These are phyloP conservation scores for Spiraea crenata DNA, from an alignment of 331 rosid species.

Conservation along the genomic window DNA sequence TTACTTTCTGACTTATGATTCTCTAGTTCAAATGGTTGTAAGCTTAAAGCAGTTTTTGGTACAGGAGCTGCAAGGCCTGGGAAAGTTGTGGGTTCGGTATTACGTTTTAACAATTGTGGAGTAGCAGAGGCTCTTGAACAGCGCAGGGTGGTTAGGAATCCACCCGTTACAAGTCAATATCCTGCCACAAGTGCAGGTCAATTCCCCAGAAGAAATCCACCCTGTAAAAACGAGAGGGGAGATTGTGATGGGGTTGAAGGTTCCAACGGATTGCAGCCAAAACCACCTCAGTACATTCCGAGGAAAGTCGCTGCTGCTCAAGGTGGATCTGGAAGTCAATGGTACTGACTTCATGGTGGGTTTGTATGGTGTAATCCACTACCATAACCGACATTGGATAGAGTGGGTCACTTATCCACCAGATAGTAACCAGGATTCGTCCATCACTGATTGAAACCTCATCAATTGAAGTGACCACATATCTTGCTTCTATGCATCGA, in stretches of 20 bases:
- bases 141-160: constrained; percentile 54
- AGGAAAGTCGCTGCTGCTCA: constrained; percentile 90
- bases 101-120: constrained; percentile 68
- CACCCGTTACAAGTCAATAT: constrained; percentile 52
- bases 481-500: not conserved
- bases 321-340: constrained; percentile 65
- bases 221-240: constrained; percentile 66
- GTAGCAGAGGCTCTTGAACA: constrained; percentile 65
- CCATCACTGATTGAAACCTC: constrained; percentile 15
- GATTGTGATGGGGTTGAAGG: constrained; percentile 72
- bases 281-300: constrained; percentile 68
- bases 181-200: constrained; percentile 49
- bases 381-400: constrained; percentile 7
- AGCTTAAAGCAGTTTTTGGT: not conserved
- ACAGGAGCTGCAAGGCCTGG: constrained; percentile 85
- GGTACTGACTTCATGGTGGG: constrained; percentile 55
- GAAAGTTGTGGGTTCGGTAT: constrained; percentile 63
- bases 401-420: constrained; percentile 10
- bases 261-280: constrained; percentile 70
- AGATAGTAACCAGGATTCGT: constrained; percentile 23
- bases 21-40: not conserved
- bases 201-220: constrained; percentile 76
- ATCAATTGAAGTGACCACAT: not conserved
- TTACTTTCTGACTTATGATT: not conserved
- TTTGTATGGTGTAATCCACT: constrained; percentile 12